Evolutionary conservation across 169 alveolate genomes (phyloP), one percentile per base, ranked within the genome.

Genomic region (Eimeria necatrix): DNA sequence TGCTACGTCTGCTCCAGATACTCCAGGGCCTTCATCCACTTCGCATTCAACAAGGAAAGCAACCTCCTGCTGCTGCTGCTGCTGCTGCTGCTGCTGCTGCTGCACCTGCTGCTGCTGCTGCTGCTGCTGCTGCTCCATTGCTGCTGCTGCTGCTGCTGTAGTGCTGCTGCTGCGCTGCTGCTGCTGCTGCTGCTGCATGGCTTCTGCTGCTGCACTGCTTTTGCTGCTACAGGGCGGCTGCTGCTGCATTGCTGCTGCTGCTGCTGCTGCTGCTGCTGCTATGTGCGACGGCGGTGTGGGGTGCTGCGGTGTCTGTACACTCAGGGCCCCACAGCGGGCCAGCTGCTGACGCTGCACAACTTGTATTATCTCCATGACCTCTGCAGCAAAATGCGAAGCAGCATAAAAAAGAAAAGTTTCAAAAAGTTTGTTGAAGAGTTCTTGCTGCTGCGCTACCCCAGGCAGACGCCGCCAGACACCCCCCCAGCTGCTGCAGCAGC

Each of bases 1-100:
- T 99, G 99, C 95, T 96, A 97, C 94, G 97, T 99, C 4, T 99
- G 99, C 97, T 53, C 93, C 86, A 97, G 98, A 91, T 99, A 98
- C 95, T 95, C 99, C n/a, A 96, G 98, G 78, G 97, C 99, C n/a
- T 97, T 97, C 95, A 74, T 99, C 53, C 98, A 97, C 93, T 86
- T 96, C 68, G 95, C 96, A 60, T 88, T 98, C 80, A 97, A 96
- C 53, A 97, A 96, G 94, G 99, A 73, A 49, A 61, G 85, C 81
- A 4, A 8, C 51, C 74, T 46, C 5, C n/a, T n/a, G n/a, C n/a
- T n/a, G n/a, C n/a, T 5, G 56, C 5, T 6, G 6, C 88, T 5
- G 22, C 9, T 20, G 6, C 64, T 18, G 41, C 78, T 68, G 9
- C 22, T 20, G 9, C 78, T 10, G 9, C 41, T 68, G 78, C n/a